Conservation (phyloP, 176 grass and related monocot genomes). For the Ananas comosus region DNA sequence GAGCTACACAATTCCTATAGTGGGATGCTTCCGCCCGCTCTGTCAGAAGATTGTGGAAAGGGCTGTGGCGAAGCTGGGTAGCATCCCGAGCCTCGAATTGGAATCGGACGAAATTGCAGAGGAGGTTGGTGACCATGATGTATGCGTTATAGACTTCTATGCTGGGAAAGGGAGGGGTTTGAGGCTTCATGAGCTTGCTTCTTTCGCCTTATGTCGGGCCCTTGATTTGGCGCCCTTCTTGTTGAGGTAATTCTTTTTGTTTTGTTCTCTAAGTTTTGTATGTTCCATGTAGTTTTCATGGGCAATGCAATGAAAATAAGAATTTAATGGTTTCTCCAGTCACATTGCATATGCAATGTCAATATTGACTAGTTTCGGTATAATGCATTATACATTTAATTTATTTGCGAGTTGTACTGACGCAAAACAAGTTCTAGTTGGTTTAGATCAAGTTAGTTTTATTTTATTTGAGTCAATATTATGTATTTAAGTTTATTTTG, state of each 20-base stretch:
- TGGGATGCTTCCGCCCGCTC: constrained; percentile 75
- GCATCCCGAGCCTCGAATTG: constrained; percentile 22
- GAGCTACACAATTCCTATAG: constrained; percentile 57
- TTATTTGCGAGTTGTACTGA: background rate
- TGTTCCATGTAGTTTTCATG: too few relatives aligned
- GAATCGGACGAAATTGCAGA: constrained; percentile 30
- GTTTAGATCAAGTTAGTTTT: too few relatives aligned
- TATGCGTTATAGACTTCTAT: constrained; percentile 69
- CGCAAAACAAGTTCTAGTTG: too few relatives aligned
- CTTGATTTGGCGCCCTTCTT: constrained; percentile 74
- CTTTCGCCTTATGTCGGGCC: constrained; percentile 48
- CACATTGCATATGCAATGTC: background rate
- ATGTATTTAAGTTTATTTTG: too few relatives aligned
- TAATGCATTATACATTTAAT: background rate
- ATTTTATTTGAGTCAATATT: too few relatives aligned
- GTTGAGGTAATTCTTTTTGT: constrained; percentile 28
- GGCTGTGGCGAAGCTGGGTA: constrained; percentile 41
- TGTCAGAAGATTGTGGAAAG: constrained; percentile 36
- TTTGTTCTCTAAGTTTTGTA: too few relatives aligned
- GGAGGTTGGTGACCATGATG: constrained; percentile 46
- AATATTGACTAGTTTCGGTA: background rate
- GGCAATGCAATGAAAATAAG: too few relatives aligned
- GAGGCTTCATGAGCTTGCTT: constrained; percentile 75
- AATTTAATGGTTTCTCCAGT: background rate
- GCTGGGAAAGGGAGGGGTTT: constrained; percentile 49